Base-by-base conservation (phyloP, 306 rosid genomes). In the Cucurbita moschata region DNA sequence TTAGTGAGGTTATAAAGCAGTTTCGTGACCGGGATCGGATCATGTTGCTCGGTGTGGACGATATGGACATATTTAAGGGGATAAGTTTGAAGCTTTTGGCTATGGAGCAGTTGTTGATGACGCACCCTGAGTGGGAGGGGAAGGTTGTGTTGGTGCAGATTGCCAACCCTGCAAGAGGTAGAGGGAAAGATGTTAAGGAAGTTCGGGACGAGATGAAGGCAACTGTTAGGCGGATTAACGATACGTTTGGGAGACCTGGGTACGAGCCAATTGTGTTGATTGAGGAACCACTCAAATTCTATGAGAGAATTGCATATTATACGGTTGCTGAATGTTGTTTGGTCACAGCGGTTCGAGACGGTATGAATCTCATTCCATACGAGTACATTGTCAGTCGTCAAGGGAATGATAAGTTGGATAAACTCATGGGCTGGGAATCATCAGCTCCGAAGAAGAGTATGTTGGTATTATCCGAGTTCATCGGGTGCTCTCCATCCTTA, bases 21-120 rank as follows among this genome's bases (percentile, higher is more conserved):
- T 88, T 79, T 63, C 43, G 74, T 9, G 87, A 79, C 11, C 79
- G 59, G 62, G 90, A 86, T 23, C 84, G 86, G 83, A 84, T 35
- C 72, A 75, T 88, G 87, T 56, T 88, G 79, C 92, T 84, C 55
- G 97, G 82, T 10, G 96, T 91, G n/a, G 97, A 91, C 78, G 97
- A 91, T 85, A 91, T 91, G 97, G 97, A 91, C 70, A 88, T 88
- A 21, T 91, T 91, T 30, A 88, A 91, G 80, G 97, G 97, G 43
- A 91, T 91, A 57, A 88, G 88, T 80, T 62, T 91, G 82, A 91
- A 91, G 88, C 83, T 91, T 21, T 80, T 88, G 86, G 97, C 97
- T 18, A 88, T 91, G 96, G 97, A 88, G 76, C 96, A 91, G 70
- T 88, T 88, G 72, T 96, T 91, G 40, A 57, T 76, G 61, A 92